Conservation (phyloP, 176 grass and related monocot genomes). For the Guadua angustifolia region DNA sequence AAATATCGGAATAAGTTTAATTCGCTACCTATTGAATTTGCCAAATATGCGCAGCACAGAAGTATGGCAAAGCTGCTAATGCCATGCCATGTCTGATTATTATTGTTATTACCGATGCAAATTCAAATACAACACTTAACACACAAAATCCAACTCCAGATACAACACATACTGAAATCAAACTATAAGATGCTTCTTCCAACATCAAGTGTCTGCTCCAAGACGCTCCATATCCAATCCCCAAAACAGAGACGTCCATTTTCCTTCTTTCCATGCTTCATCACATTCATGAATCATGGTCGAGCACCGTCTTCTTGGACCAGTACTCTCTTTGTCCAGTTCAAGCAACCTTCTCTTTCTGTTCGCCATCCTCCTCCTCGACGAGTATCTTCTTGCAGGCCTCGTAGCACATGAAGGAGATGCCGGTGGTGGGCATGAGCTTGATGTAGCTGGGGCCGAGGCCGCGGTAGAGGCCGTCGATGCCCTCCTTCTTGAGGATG, state of each 20-base stretch:
- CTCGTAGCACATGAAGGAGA: slow-evolving; percentile 97
- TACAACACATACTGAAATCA: too few relatives aligned
- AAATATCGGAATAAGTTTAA: too few relatives aligned
- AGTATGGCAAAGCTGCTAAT: too few relatives aligned
- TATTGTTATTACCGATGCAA: neutral
- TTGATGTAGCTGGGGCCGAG: slow-evolving; percentile 88
- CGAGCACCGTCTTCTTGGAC: neutral
- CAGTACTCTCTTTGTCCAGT: neutral
- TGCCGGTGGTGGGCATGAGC: slow-evolving; percentile 79
- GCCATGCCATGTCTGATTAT: too few relatives aligned
- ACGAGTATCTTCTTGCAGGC: slow-evolving; percentile 81
- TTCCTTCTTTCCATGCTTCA: neutral
- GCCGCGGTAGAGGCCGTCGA: slow-evolving; percentile 72
- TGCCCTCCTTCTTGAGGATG: slow-evolving; percentile 69
- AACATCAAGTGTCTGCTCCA: neutral
- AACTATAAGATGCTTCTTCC: neutral
- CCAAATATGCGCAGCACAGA: too few relatives aligned
- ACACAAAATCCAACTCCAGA: neutral
- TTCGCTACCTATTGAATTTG: too few relatives aligned
- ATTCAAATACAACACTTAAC: neutral
- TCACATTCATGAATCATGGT: neutral
- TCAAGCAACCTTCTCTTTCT: slow-evolving; percentile 18
- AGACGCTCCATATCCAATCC: neutral
- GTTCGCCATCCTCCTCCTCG: slow-evolving; percentile 46
- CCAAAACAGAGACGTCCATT: too few relatives aligned